Conservation (phyloP, 1,284 basidiomycete genomes). For the Sporisorium graminicola region DNA sequence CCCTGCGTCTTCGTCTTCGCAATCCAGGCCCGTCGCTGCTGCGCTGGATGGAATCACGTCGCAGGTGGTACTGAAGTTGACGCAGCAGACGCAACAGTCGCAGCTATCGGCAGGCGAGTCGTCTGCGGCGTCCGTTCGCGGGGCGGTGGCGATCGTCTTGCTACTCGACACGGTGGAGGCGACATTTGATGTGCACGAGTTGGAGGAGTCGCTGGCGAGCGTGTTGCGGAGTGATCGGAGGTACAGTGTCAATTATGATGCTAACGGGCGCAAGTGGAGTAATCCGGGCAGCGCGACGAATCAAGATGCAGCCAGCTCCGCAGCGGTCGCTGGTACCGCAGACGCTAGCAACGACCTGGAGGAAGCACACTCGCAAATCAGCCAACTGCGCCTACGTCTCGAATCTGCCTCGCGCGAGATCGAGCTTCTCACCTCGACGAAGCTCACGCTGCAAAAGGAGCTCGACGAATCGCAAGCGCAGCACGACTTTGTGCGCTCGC, state of each 20-base stretch:
- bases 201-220: slow-evolving; percentile 30
- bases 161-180: slow-evolving; percentile 27
- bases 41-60: slow-evolving; percentile 9
- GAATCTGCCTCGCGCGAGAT: slow-evolving; percentile 12
- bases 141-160: slow-evolving; percentile 16
- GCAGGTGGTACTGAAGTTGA: slow-evolving; percentile 13
- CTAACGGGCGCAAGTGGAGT: slow-evolving; percentile 25
- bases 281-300: not conserved
- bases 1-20: slow-evolving; percentile 4
- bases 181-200: slow-evolving; percentile 45
- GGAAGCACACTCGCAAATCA: not conserved
- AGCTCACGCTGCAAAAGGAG: slow-evolving; percentile 2
- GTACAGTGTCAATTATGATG: slow-evolving; percentile 27
- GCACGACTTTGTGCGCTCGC: slow-evolving; percentile 31
- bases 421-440: slow-evolving; percentile 4
- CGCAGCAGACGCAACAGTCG: slow-evolving; percentile 18
- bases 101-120: not conserved
- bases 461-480: slow-evolving; percentile 11
- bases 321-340: not conserved
- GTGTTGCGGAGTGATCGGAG: slow-evolving; percentile 25
- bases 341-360: slow-evolving; percentile 7
- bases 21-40: not conserved
- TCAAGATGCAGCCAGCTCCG: not conserved
- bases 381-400: not conserved
- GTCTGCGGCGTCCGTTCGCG: not conserved